Base-by-base conservation (phyloP, 441 rosid genomes). In the Biscutella laevigata region DNA sequence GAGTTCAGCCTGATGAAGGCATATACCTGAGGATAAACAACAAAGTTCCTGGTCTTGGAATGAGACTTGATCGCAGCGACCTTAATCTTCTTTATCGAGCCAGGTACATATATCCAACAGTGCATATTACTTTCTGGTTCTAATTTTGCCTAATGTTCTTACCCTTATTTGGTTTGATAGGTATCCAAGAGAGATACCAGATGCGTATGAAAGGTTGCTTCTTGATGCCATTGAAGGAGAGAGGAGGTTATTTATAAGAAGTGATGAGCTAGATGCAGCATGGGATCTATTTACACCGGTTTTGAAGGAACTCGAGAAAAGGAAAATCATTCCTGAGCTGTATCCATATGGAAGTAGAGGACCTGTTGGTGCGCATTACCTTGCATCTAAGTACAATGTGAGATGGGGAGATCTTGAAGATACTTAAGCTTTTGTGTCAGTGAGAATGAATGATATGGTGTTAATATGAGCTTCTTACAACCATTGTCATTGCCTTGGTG, bases 1-100 rank as follows among this genome's bases (percentile, higher is more conserved):
- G 87, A 13, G 91, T 88, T 48, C 98, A 88, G 64, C 98, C 96
- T 51, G 91, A 88, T 67, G 98, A 91, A 76, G 95, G 94, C 35
- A 85, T 91, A 59, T 85, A 88, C 74, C 62, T 91, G 53, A 91
- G 78, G 81, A 80, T 91, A 73, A 88, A 88, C 71, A 88, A 85
- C 74, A 91, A 91, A 69, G 87, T 88, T 55, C 98, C 98, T 10
- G 96, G 98, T 51, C 84, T 84, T 33, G 90, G 87, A 48, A 91
- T 91, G 98, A 78, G 96, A 82, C 61, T 91, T 10, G 95, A 88
- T 41, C 87, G 84, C 53, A 87, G 85, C 9, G 81, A 91, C 62
- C 94, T 91, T 39, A 87, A 87, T 72, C 63, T 90, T 60, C 85
- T 90, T 4, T 90, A 71, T 57, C 71, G 71, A 38, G 57, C 95